Base-by-base conservation (phyloP, 75 land plant species). In the Ceratopteris richardii region DNA sequence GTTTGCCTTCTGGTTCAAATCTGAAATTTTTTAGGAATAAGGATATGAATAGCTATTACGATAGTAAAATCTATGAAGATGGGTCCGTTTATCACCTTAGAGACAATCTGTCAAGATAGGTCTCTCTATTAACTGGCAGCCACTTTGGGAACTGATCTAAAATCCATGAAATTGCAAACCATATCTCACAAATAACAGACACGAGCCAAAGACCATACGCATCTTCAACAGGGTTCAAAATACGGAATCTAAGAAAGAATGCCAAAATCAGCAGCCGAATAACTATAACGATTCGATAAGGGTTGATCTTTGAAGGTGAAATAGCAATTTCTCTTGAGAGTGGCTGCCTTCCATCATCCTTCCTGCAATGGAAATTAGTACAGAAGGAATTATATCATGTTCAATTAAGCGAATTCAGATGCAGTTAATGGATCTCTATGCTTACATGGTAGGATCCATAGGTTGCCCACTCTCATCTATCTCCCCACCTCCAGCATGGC, bases 91-190 rank as follows among this genome's bases (percentile, higher is more conserved):
- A 51, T 17, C 29, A 70, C 70, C 72, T 65, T 41, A 79, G 47
- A 28, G 89, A 58, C 5, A 88, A 78, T 28, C 89, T 76, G 60
- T 88, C 94, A 25, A 88, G 79, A 69, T 88, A 85, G 2, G 94
- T 88, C 51, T 88, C 83, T 2, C 89, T 77, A 58, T 63, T 77
- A 55, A 82, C 72, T 28, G 94, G 94, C 47, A 46, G 74, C 94
- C 94, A 88, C 31, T 88, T 88, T 47, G 94, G 89, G 65, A 88
- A 88, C 59, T 88, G 89, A 57, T 88, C 94, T 20, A 88, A 85
- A 20, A 88, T 85, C 94, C 94, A 88, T n/a, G 94, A 88, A 58
- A 85, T 51, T 4, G 86, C 94, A 54, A 88, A 88, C 94, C 94
- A 88, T 31, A 82, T 66, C 70, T 88, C 94, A 56, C 94, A 88